phyloP scores from a whole-genome alignment of 306 rosid genomes.

The Amphicarpaea edgeworthii region DNA sequence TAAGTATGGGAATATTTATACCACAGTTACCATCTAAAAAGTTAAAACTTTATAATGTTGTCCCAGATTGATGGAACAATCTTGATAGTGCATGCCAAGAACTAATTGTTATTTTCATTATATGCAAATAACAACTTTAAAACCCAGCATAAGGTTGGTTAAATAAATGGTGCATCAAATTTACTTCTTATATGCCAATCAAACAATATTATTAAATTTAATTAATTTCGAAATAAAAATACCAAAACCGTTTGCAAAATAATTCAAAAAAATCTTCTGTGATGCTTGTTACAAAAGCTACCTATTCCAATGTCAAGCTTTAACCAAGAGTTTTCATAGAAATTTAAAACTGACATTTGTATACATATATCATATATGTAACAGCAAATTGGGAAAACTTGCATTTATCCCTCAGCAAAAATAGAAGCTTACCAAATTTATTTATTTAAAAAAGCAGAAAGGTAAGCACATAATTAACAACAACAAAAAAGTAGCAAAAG shows the following conservation, averaged over 20 bases:
- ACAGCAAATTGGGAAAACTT: slow-evolving; percentile 8
- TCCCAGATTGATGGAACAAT: slow-evolving; percentile 23
- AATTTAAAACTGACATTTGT: slow-evolving; percentile 8
- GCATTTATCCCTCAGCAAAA: not conserved
- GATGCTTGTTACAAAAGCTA: not conserved
- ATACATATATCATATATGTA: not conserved
- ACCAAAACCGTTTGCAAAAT: not conserved
- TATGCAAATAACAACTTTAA: slow-evolving; percentile 19
- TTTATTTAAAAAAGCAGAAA: not conserved
- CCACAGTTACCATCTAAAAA: slow-evolving; percentile 10
- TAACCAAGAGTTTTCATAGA: slow-evolving; percentile 8
- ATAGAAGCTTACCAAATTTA: not conserved
- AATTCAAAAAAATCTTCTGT: not conserved
- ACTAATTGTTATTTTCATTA: not conserved
- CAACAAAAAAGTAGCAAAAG: not conserved
- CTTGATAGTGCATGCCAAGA: slow-evolving; percentile 12
- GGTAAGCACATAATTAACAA: slow-evolving; percentile 2
- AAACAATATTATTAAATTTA: not conserved
- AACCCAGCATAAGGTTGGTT: slow-evolving; percentile 9
- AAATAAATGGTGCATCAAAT: slow-evolving; percentile 10
- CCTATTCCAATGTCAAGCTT: slow-evolving; percentile 1
- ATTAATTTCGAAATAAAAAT: not conserved
- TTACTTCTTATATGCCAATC: not conserved
- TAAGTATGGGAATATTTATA: slow-evolving; percentile 22
- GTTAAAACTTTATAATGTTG: slow-evolving; percentile 8